Evolutionary conservation across 2,329 filamentous ascomycete species (phyloP), one percentile per base, ranked within the genome.

Genomic region (Fusarium sp.): DNA sequence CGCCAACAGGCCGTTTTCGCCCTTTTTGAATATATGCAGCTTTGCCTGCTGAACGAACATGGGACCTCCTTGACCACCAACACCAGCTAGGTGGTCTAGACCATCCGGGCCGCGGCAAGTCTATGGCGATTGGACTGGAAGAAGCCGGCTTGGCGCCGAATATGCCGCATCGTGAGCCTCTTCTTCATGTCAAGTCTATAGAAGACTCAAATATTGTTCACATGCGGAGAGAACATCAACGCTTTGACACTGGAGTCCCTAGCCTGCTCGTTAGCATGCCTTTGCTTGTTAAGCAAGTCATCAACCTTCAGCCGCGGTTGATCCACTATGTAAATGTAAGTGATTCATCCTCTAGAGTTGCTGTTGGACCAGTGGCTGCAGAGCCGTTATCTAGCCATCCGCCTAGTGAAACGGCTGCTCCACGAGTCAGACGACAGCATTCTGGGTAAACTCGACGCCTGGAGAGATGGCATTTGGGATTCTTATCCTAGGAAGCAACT

Each of bases 201-300:
- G 16, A 38, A n/a, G 31, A n/a, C 24, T 35, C 56, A 42, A 9
- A 27, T 56, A 24, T 34, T 37, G 64, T 42, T 54, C 20, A 45
- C 45, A 38, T 59, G 68, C 58, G 68, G 69, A 59, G 47, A 69
- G 47, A 42, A 35, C 27, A 40, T 52, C 45, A 50, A 63, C 69
- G 70, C 65, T 69, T 69, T 69, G 70, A 72, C 69, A 62, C 42
- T 62, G 22, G 24, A 59, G 50, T 42, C 56, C 34, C 24, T 29
- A 47, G 57, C 24, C 57, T 52, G 50, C 62, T 54, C 45, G 37
- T 35, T 54, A 47, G 24, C 22, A 59, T 64, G 27, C 27, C 50
- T 31, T 22, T 54, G 27, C 50, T 54, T 54, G 50, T 54, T 31
- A 54, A 54, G 50, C 50, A 54, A 34, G 50, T 18, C 29, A 62